phyloP scores from a whole-genome alignment of 2,329 filamentous ascomycete species.

The Colletotrichum sp. region DNA sequence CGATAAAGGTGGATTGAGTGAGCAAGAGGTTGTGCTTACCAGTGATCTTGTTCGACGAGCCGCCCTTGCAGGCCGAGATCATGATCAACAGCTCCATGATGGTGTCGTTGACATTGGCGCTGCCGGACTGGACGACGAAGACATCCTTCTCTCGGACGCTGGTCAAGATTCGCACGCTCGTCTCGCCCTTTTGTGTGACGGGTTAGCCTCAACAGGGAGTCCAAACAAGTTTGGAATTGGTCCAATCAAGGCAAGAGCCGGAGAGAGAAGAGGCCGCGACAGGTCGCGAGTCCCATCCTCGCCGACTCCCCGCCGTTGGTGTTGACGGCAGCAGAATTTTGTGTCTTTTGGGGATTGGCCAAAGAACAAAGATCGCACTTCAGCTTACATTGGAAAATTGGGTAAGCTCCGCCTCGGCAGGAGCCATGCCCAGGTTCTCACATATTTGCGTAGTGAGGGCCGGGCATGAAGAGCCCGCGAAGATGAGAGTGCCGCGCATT shows the following conservation, averaged over 20 bases:
- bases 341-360: not conserved
- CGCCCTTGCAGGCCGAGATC: conserved; percentile 98
- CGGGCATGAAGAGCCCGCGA: conserved; percentile 71
- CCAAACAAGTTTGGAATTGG: conserved; percentile 19
- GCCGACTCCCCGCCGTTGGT: not conserved
- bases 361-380: conserved; percentile 18
- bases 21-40: conserved; percentile 58
- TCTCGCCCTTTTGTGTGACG: conserved; percentile 63
- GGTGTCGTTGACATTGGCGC: conserved; percentile 94
- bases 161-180: conserved; percentile 71
- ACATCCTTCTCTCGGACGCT: conserved; percentile 97
- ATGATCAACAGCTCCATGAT: conserved; percentile 99
- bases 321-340: conserved; percentile 1
- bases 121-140: conserved; percentile 97
- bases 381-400: conserved; percentile 73
- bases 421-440: conserved; percentile 69
- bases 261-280: not conserved
- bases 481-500: conserved; percentile 73
- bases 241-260: conserved; percentile 19
- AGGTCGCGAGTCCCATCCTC: not conserved
- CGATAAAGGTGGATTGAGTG: not conserved
- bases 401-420: conserved; percentile 68
- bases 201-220: conserved; percentile 31
- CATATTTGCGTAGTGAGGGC: conserved; percentile 70
- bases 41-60: conserved; percentile 94